Conservation (phyloP, 73 alveolate species). For the Paramecium caudatum region DNA sequence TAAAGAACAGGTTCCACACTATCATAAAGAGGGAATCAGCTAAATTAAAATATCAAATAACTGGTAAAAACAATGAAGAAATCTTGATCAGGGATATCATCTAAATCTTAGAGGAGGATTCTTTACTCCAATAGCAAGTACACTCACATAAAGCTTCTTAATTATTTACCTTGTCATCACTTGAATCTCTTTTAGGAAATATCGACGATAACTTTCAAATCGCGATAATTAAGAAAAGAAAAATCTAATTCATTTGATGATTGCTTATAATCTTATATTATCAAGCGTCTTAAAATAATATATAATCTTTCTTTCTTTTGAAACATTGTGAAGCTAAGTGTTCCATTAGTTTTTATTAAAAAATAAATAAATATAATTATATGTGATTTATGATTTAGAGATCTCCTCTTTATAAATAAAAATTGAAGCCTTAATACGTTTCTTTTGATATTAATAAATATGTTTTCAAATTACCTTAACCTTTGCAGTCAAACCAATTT, state of each 20-base stretch:
- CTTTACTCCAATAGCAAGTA: neutral
- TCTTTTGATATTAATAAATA: too few species aligned
- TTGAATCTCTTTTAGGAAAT: neutral
- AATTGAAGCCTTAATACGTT: too few species aligned
- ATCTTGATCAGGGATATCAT: neutral
- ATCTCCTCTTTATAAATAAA: too few species aligned
- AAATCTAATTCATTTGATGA: neutral
- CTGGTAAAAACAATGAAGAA: neutral
- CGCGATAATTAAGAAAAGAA: conserved; percentile 2
- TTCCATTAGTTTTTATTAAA: too few species aligned
- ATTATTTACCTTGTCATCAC: neutral
- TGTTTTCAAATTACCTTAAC: too few species aligned
- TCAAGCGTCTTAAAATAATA: too few species aligned
- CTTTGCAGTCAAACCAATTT: too few species aligned
- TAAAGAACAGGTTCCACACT: conserved; percentile 44
- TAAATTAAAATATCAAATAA: neutral
- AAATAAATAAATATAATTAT: too few species aligned
- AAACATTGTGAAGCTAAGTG: too few species aligned
- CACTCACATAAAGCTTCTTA: neutral
- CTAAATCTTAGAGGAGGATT: neutral
- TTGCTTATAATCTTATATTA: too few species aligned
- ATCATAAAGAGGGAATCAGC: conserved; percentile 39
- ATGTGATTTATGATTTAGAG: too few species aligned
- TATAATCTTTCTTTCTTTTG: too few species aligned
- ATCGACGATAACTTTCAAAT: neutral